Percentiles rank a stretch among this genome's conserved stretches.
Evolutionary conservation across 1,284 basidiomycete genomes (phyloP).

Genomic region (Abortiporus biennis): DNA sequence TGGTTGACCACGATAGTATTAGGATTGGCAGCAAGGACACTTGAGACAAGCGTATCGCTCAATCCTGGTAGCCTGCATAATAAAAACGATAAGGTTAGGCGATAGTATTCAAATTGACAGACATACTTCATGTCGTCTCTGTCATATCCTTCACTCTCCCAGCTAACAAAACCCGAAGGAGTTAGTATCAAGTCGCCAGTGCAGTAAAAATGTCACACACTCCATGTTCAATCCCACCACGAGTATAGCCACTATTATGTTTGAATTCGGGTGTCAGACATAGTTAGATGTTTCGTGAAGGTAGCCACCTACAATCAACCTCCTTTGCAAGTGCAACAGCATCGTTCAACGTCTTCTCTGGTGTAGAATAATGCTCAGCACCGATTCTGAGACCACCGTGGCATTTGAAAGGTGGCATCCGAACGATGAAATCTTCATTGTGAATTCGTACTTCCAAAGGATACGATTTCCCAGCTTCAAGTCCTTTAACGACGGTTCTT

Average conservation of each 20-base stretch:
- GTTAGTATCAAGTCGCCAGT: neutral
- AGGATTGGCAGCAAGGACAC: conserved; percentile 55
- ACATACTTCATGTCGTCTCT: conserved; percentile 33
- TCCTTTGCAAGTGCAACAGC: conserved; percentile 56
- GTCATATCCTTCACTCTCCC: conserved; percentile 68
- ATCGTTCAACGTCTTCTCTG: conserved; percentile 43
- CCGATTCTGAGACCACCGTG: conserved; percentile 41
- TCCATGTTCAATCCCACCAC: conserved; percentile 65
- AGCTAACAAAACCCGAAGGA: conserved; percentile 19
- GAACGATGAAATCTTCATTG: conserved; percentile 40
- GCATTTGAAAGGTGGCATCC: conserved; percentile 10
- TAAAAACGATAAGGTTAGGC: neutral
- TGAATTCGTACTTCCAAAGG: conserved; percentile 55
- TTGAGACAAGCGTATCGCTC: conserved; percentile 62
- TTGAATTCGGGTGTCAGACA: neutral
- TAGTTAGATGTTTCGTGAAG: neutral
- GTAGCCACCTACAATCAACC: conserved; percentile 36
- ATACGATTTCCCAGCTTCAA: conserved; percentile 47
- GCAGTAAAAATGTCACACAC: conserved; percentile 5
- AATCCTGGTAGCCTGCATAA: conserved; percentile 50
- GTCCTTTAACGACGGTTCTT: conserved; percentile 33
- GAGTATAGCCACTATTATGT: conserved; percentile 56
- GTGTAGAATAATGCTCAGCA: conserved; percentile 46
- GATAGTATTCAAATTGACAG: neutral
- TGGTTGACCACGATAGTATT: conserved; percentile 72